Percentiles rank a stretch among this genome's conserved stretches.
Evolutionary conservation across 148 eudicot genomes (phyloP).

Genomic region (Chenopodium album): DNA sequence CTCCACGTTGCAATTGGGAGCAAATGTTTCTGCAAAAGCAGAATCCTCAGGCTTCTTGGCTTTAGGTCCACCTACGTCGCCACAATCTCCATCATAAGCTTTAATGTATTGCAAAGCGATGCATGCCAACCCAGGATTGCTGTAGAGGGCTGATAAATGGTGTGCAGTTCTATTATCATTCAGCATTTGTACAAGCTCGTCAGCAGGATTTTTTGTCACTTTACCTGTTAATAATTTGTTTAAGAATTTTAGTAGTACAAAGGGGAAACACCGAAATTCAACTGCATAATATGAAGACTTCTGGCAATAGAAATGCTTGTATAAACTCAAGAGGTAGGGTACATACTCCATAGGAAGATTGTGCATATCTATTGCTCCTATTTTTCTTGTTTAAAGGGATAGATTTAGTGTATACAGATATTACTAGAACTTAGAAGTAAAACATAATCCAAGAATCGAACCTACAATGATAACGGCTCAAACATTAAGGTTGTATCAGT

Average conservation of each 20-base stretch:
- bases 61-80: slow-evolving; percentile 58
- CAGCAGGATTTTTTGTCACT: slow-evolving; percentile 86
- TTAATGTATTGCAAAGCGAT: slow-evolving; percentile 91
- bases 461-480: not conserved
- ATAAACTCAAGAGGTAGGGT: too few species aligned
- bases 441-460: not conserved
- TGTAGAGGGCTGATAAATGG: slow-evolving; percentile 48
- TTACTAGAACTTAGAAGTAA: too few species aligned
- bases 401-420: not conserved
- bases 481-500: not conserved
- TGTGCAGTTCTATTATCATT: slow-evolving; percentile 77
- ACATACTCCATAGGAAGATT: too few species aligned
- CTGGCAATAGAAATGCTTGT: not conserved
- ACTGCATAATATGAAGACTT: not conserved
- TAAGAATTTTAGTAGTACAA: not conserved
- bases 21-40: slow-evolving; percentile 67
- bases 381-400: not conserved
- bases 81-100: slow-evolving; percentile 75
- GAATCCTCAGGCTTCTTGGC: slow-evolving; percentile 72
- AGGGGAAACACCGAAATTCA: not conserved
- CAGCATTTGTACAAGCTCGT: slow-evolving; percentile 59
- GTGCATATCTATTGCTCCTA: too few species aligned
- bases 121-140: slow-evolving; percentile 87
- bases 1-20: slow-evolving; percentile 73
- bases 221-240: slow-evolving; percentile 42